Base-by-base conservation (phyloP, 176 grass and related monocot species). In the Rhipidocladum racemiflorum region DNA sequence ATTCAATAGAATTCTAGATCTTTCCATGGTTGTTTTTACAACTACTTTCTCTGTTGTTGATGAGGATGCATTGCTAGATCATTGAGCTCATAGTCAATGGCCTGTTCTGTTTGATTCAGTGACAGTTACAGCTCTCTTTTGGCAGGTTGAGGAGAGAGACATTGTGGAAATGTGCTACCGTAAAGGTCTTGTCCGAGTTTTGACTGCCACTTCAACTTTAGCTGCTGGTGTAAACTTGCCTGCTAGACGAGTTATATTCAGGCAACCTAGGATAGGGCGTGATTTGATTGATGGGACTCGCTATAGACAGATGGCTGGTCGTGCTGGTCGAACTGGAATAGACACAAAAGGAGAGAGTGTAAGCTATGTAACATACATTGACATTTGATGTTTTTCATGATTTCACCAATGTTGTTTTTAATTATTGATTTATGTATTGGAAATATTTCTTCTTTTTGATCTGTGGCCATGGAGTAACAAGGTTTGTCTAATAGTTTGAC, bases 311-410 rank as follows among this genome's bases (percentile, higher is more conserved):
- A 97, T 97, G 95, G 69, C 95, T 92, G 95, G 95, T 78, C 92
- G 95, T 53, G 92, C 95, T 78, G 95, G 95, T 83, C 88, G 95
- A 89, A 94, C 95, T 92, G 95, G 95, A 75, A 97, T 97, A 71
- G 95, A 97, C 49, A 92, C 95, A 74, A 97, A 86, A 91, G 95
- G 95, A 90, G 95, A 97, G 70, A 97, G 95, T 87, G 95, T 97
- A 94, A 92, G 92, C 62, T 94, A 60, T 56, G 42, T 9, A 15
- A 61, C 70, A 32, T 61, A 36, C 30, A 39, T 28, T 81, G 54
- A 24, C n/a, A 38, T 54, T 72, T 72, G 49, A 38, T 70, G 20
- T 48, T 83, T 74, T 11, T 5, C 5, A 21, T 65, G 40, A 43
- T 43, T 61, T 69, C 74, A 78, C 12, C 38, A 59, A 28, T 70